A percentile compares a stretch with the other conserved stretches of the same genome.
phyloP scores from a whole-genome alignment of 2,329 filamentous ascomycete genomes.

The Trichoderma asperellum region DNA sequence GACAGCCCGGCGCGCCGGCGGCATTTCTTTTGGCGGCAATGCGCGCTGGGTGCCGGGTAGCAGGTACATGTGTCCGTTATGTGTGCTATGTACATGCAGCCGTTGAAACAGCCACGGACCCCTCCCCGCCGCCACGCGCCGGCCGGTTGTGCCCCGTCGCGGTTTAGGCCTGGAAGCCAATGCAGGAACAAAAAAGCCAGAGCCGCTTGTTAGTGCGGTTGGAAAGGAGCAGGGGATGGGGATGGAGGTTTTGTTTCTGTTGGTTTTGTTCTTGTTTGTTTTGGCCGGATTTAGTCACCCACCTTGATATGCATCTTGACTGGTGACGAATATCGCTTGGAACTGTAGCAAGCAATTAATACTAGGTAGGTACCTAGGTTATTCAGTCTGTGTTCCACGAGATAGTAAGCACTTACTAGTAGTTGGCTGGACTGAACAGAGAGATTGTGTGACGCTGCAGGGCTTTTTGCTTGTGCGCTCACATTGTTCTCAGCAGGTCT shows the following conservation, averaged over 20 bases:
- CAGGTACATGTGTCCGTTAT: neutral
- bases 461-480: constrained; percentile 20
- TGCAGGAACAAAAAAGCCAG: constrained; percentile 21
- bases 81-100: neutral
- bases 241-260: neutral
- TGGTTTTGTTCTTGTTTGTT: neutral
- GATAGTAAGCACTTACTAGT: neutral
- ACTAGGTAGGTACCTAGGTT: no score
- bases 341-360: no score
- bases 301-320: neutral
- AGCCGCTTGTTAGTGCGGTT: constrained; percentile 6
- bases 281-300: neutral
- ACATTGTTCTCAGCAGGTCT: neutral
- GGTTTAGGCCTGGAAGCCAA: neutral
- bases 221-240: constrained; percentile 6
- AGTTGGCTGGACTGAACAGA: neutral
- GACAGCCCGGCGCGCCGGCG: neutral
- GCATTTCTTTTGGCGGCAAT: neutral
- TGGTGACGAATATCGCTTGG: neutral
- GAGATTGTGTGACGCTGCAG: neutral
- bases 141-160: neutral
- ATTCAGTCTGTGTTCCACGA: neutral
- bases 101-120: neutral
- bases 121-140: constrained; percentile 3
- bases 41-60: neutral